Evolutionary conservation across 805 yeast genomes (phyloP).

Genomic region (Nakazawaea ambrosiae): DNA sequence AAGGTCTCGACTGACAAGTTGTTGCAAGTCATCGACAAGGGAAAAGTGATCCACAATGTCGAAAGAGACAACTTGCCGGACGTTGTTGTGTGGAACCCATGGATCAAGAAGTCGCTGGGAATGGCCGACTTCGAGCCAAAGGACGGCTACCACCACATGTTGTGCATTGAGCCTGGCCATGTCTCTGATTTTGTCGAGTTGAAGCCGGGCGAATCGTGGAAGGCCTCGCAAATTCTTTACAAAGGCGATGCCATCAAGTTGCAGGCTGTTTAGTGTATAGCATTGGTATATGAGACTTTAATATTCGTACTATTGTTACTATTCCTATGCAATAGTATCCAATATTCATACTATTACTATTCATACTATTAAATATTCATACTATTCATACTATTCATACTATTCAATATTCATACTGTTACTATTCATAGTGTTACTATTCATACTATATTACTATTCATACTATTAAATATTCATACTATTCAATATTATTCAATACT

Average conservation of each 20-base stretch:
- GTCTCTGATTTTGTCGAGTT: constrained; percentile 64
- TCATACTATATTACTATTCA: too few relatives aligned
- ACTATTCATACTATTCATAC: too few relatives aligned
- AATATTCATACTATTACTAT: too few relatives aligned
- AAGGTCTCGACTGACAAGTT: constrained; percentile 45
- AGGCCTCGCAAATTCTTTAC: constrained; percentile 55
- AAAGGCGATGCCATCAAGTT: constrained; percentile 55
- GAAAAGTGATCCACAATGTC: constrained; percentile 64
- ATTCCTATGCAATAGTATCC: too few relatives aligned
- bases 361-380: too few relatives aligned
- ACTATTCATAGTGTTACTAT: too few relatives aligned
- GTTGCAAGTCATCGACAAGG: constrained; percentile 64
- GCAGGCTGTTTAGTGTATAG: constrained; percentile 46
- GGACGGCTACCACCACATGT: constrained; percentile 76
- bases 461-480: too few relatives aligned
- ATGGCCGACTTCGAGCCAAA: constrained; percentile 91
- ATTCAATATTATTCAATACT: too few relatives aligned
- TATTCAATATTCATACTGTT: too few relatives aligned
- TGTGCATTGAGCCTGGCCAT: constrained; percentile 92
- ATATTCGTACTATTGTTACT: background rate
- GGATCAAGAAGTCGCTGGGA: constrained; percentile 74
- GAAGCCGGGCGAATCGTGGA: constrained; percentile 71
- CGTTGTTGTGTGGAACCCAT: constrained; percentile 96
- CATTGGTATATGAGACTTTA: background rate
- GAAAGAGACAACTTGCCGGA: constrained; percentile 52